phyloP scores from a whole-genome alignment of 176 grass and related monocot species.

The Alloteropsis semialata region DNA sequence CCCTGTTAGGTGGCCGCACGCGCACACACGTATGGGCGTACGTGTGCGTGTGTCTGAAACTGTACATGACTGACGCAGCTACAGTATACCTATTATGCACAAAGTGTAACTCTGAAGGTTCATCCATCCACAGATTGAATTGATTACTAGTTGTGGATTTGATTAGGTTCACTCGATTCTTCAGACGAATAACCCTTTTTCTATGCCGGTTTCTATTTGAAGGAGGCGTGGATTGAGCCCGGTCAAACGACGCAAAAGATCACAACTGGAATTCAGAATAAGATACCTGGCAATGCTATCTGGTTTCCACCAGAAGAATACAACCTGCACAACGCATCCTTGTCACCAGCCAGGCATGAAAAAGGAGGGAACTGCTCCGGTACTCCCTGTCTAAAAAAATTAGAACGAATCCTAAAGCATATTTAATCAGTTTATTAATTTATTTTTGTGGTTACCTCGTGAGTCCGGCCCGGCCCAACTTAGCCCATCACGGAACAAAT shows the following conservation, averaged over 20 bases:
- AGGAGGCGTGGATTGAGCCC: background rate
- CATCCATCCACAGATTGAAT: background rate
- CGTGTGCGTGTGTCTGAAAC: background rate
- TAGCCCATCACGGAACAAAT: no score
- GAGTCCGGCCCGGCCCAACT: no score
- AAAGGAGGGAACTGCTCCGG: no score
- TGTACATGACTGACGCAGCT: background rate
- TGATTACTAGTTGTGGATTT: background rate
- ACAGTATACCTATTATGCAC: background rate
- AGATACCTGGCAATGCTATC: background rate
- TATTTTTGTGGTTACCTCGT: no score
- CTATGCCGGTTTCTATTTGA: background rate
- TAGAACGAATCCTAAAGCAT: no score
- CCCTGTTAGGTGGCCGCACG: slow-evolving; percentile 27
- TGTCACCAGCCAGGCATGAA: background rate
- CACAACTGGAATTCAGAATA: background rate
- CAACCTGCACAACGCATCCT: background rate
- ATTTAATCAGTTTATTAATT: no score
- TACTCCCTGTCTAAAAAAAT: no score
- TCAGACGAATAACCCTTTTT: background rate
- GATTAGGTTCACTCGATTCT: background rate
- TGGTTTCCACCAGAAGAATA: background rate
- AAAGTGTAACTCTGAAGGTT: slow-evolving; percentile 17
- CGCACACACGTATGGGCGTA: slow-evolving; percentile 4
- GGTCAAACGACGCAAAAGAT: slow-evolving; percentile 27